These are phyloP conservation scores for Eimeria sp. DNA, from an alignment of 169 alveolate genomes.

Conservation along the genomic window DNA sequence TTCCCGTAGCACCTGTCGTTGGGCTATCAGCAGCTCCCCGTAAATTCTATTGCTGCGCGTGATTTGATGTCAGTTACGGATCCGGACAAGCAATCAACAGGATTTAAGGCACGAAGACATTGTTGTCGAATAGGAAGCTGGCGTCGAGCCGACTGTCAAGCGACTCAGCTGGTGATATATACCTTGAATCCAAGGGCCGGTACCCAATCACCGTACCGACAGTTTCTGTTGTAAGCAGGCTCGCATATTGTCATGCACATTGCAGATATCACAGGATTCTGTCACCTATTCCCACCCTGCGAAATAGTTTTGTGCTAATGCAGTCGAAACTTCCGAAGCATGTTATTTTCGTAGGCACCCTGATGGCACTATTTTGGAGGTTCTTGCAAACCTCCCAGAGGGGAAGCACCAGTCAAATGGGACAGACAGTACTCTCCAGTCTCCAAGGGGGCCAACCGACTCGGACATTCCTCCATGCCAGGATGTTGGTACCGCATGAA, in stretches of 20 bases:
- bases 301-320: neutral
- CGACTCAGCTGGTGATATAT: constrained; percentile 42
- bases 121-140: neutral
- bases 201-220: constrained; percentile 57
- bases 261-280: neutral
- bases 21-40: neutral
- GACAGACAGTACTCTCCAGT: neutral
- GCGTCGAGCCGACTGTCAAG: neutral
- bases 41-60: neutral
- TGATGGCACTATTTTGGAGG: constrained; percentile 64
- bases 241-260: neutral
- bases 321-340: neutral
- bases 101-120: neutral
- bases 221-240: constrained; percentile 19
- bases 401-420: neutral
- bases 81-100: neutral
- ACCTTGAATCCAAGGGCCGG: constrained; percentile 53
- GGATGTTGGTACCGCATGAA: neutral
- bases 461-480: neutral
- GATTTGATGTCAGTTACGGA: constrained; percentile 23
- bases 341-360: constrained; percentile 34
- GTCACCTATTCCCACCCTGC: neutral
- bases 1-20: neutral
- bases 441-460: neutral
- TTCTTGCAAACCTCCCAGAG: neutral